These are phyloP conservation scores for Colletotrichum acutatum DNA, from an alignment of 2,329 filamentous ascomycete genomes.

Conservation along the genomic window DNA sequence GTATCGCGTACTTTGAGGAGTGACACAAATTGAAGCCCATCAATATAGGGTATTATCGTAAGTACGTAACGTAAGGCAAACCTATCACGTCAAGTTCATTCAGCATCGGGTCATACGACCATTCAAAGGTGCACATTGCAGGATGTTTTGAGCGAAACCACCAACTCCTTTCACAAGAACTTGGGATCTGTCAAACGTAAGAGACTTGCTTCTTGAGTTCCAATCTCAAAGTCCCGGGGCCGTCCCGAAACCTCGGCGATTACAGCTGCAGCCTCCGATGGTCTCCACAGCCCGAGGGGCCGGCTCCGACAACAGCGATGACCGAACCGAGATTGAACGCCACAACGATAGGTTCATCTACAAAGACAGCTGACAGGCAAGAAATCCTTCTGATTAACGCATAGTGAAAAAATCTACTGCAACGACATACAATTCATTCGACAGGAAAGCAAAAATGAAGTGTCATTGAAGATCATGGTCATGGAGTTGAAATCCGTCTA, in stretches of 20 bases:
- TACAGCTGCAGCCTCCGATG: conserved; percentile 1
- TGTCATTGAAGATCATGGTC: background rate
- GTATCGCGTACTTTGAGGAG: too few species aligned
- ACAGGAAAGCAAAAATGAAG: background rate
- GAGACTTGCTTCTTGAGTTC: background rate
- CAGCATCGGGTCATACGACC: too few species aligned
- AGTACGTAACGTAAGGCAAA: too few species aligned
- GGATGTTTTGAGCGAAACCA: too few species aligned
- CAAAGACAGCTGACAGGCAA: background rate
- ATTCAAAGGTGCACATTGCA: too few species aligned
- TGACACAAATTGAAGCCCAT: too few species aligned
- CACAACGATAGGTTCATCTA: background rate
- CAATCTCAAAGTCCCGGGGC: background rate
- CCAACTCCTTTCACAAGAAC: too few species aligned
- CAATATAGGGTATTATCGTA: too few species aligned
- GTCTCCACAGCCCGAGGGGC: conserved; percentile 21
- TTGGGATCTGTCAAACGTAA: too few species aligned
- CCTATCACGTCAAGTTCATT: too few species aligned
- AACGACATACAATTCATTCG: background rate
- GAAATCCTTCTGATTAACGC: background rate
- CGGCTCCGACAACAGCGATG: conserved; percentile 9
- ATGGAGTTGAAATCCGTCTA: conserved; percentile 22
- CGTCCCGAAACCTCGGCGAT: conserved; percentile 11
- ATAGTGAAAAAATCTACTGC: background rate
- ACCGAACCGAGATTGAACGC: background rate